Base-by-base conservation (phyloP, 1,284 basidiomycete species). In the Cystobasidium sp. region DNA sequence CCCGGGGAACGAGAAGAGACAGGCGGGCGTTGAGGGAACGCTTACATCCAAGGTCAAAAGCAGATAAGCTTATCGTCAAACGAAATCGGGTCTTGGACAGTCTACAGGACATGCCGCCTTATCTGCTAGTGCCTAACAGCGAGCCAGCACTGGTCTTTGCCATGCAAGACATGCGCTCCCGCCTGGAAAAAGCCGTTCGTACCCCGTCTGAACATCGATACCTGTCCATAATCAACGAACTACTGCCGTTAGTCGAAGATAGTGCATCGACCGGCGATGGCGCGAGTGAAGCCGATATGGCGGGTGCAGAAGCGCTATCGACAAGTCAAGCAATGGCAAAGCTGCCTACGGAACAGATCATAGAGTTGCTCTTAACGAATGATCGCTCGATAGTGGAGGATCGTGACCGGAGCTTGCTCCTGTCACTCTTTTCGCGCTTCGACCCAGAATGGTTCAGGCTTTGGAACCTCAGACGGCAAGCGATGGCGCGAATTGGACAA, bases 391-490 rank as follows among this genome's bases (percentile, higher is more conserved):
- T 20, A 20, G 14, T 41, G 12, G 46, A 63, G n/a, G 20, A 63
- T 49, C 44, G 31, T 7, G 41, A 47, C 44, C 64, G 64, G 47
- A 53, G 49, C 37, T 41, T 67, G 8, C 31, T 67, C 14, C 20
- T 67, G 31, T 20, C 64, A 24, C 64, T 67, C 18, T 24, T 67
- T 12, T 24, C 20, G 49, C 64, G 64, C 9, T 37, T 31, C 37
- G 49, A 67, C 22, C 64, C 64, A 43, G 51, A 31, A 52, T 67
- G 64, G 64, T 52, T 67, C 18, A n/a, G 20, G 18, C 7, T 47
- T 20, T 64, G 44, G 56, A 59, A 6, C 8, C 56, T n/a, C 12
- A 31, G 56, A 14, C 18, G 20, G 6, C 37, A 47, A 43, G 37
- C 62, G 62, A 41, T 49, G 6, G 31, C 37, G 22, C 43, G 20